These are phyloP conservation scores for Selaginella tamariscina DNA, from an alignment of 75 land plant genomes.

Conservation along the genomic window DNA sequence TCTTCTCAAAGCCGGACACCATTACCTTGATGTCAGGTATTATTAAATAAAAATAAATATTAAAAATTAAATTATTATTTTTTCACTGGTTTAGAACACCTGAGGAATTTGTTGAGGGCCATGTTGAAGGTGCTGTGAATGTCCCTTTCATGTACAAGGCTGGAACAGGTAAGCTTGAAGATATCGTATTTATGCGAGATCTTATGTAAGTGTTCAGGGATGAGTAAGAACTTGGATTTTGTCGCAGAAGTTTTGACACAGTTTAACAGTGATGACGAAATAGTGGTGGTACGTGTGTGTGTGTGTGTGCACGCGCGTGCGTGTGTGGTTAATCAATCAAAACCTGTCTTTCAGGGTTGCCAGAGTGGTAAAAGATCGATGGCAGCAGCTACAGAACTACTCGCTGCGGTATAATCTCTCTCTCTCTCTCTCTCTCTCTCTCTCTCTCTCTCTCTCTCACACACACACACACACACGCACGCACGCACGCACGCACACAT, in stretches of 20 bases:
- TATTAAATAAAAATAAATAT: neutral
- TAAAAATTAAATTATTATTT: neutral
- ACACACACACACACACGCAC: no score
- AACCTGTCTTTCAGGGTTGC: constrained; percentile 76
- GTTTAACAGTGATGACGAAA: constrained; percentile 68
- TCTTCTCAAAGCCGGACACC: constrained; percentile 80
- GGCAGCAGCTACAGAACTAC: constrained; percentile 69
- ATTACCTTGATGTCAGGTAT: constrained; percentile 81
- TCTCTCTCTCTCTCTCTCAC: no score
- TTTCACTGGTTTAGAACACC: constrained; percentile 39
- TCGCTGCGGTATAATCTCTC: constrained; percentile 43
- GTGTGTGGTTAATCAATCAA: no score
- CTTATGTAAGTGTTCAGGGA: constrained; percentile 29
- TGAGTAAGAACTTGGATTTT: constrained; percentile 64
- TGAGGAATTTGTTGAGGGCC: constrained; percentile 78
- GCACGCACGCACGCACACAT: constrained; percentile 13
- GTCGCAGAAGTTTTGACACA: constrained; percentile 37
- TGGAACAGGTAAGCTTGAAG: constrained; percentile 46
- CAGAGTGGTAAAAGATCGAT: constrained; percentile 66
- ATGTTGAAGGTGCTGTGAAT: constrained; percentile 60
- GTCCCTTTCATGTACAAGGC: constrained; percentile 68
- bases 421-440: no score
- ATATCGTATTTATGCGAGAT: neutral
- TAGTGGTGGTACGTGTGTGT: constrained; percentile 51
- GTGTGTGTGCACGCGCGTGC: neutral